Evolutionary conservation across 2,329 filamentous ascomycete species (phyloP), one percentile per base, ranked within the genome.

Genomic region (Aschersonia sp.): DNA sequence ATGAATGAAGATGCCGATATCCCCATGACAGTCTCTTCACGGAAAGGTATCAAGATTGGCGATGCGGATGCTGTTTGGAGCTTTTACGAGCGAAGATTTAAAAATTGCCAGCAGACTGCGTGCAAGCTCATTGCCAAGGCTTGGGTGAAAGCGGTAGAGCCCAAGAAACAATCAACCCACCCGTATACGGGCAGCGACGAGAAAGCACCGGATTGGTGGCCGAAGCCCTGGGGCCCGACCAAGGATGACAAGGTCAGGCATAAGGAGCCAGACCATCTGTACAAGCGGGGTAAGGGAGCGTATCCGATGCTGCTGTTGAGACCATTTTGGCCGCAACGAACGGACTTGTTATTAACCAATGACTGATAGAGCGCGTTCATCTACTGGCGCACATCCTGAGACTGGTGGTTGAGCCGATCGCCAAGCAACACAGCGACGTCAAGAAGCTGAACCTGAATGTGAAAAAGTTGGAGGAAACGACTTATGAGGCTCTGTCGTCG

Each of bases 81-180:
- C 7, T 81, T 81, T 52, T 83, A 84, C 53, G 68, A 75, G 44
- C 69, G 73, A 41, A 67, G 78, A 1, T 79, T 87, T 58, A 77
- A 75, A 52, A 74, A 75, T 49, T 75, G 83, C 54, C 83, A 87
- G 56, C 84, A 88, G 55, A 74, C 78, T 2, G 76, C 79, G 6
- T 83, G 81, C 64, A 87, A 87, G 61, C 66, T 80, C 30, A 79
- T 87, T 46, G 79, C 79, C 35, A 88, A 87, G 60, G 80, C 77
- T 9, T 87, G 83, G 77, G 79, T 88, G 50, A 86, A 86, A 57
- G 71, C 78, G 2, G 77, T 87, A 2, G 82, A 85, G 55, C 84
- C 84, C 0, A 86, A 84, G 63, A 88, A 88, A 61, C 83, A 87
- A 61, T 81, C 81, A 0, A 81, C 76, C 14, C 79, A 84, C 55